Evolutionary conservation across 208 protist genomes (phyloP).

Genomic region (Crithidia thermophila): DNA sequence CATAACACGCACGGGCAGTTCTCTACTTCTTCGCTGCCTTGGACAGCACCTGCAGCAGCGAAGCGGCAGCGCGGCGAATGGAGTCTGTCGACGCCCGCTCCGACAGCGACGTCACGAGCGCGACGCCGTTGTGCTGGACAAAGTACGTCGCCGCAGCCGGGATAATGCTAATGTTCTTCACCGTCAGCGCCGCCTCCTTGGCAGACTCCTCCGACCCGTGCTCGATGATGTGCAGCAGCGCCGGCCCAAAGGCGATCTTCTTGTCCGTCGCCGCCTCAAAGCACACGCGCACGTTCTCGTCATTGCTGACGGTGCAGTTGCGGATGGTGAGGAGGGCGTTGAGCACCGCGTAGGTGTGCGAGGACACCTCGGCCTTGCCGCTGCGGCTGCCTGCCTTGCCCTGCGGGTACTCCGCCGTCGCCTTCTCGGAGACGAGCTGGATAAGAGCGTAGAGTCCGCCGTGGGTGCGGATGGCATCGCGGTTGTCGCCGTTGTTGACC

Average conservation of each 20-base stretch:
- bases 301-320: conserved; percentile 79
- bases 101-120: conserved; percentile 53
- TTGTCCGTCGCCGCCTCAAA: conserved; percentile 35
- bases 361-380: conserved; percentile 35
- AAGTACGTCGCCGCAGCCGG: conserved; percentile 53
- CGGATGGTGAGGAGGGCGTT: conserved; percentile 83
- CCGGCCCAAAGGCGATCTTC: conserved; percentile 41
- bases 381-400: conserved; percentile 24
- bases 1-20: neutral
- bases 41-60: conserved; percentile 68
- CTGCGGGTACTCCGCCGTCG: conserved; percentile 53
- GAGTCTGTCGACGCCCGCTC: conserved; percentile 72
- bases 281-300: conserved; percentile 58
- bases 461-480: conserved; percentile 66
- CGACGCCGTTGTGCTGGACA: conserved; percentile 44
- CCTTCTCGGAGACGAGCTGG: conserved; percentile 70
- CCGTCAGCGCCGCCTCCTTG: conserved; percentile 78
- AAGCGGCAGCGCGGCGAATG: conserved; percentile 58
- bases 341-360: conserved; percentile 72
- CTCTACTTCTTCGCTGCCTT: conserved; percentile 26
- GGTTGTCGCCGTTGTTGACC: conserved; percentile 86
- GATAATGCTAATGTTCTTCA: conserved; percentile 82
- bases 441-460: conserved; percentile 79
- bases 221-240: conserved; percentile 79
- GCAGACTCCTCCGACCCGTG: conserved; percentile 88